Percentiles rank a stretch among this genome's conserved stretches.
phyloP scores from a whole-genome alignment of 139 green algal species.

The Chlamydomonas incerta region DNA sequence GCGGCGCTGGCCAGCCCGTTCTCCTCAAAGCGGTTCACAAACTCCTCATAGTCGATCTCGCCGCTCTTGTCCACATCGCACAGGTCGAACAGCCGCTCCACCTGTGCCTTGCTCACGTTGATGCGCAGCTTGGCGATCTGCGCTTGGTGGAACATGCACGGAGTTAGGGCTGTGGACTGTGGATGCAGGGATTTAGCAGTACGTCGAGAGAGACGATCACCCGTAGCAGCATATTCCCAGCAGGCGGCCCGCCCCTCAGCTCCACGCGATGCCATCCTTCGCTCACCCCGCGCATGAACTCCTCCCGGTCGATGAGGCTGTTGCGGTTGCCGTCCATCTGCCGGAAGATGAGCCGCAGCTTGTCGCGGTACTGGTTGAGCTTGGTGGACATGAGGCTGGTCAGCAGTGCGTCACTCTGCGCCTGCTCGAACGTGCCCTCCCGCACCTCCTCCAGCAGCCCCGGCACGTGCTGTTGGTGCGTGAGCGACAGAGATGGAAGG shows the following conservation, averaged over 20 bases:
- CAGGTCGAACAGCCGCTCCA: conserved; percentile 21
- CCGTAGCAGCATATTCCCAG: no score
- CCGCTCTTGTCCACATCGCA: not conserved
- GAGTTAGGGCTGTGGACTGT: no score
- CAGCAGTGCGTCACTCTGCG: conserved; percentile 22
- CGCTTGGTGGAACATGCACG: no score
- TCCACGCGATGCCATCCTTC: not conserved
- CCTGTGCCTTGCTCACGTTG: not conserved
- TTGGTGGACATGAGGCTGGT: conserved; percentile 13
- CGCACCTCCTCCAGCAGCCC: conserved; percentile 18
- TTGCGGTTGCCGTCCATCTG: conserved; percentile 38
- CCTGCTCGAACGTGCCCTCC: conserved; percentile 27
- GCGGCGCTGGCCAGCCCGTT: not conserved
- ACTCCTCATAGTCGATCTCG: conserved; percentile 36
- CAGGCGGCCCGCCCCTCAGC: not conserved
- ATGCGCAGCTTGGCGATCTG: conserved; percentile 24
- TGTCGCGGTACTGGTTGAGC: conserved; percentile 14
- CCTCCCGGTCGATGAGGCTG: conserved; percentile 18
- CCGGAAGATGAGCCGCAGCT: conserved; percentile 42
- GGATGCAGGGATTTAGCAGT: not conserved
- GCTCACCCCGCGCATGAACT: conserved; percentile 26
- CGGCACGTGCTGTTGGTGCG: conserved; percentile 4
- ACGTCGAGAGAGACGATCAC: no score
- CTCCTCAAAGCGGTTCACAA: conserved; percentile 18
- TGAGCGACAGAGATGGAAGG: no score